Base-by-base conservation (phyloP, 2,329 filamentous ascomycete species). In the Xylaria sp. region DNA sequence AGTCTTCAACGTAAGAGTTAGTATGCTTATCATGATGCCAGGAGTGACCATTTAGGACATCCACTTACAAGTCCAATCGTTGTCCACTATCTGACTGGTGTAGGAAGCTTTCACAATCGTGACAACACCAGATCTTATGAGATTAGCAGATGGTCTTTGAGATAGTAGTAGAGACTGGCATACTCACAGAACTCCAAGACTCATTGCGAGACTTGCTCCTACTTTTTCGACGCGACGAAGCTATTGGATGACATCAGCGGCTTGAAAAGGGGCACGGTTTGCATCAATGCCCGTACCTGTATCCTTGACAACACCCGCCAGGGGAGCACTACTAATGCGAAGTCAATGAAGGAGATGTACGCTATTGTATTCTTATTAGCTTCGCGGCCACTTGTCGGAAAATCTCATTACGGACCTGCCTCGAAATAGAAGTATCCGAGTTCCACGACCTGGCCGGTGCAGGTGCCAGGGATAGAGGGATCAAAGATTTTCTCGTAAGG, bases 51-150 rank as follows among this genome's bases (percentile, higher is more conserved):
- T 6, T 3, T 14, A 28, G 42, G n/a, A 19, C 46, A 38, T 42
- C 15, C 51, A 55, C 63, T 21, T 64, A 66, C 63, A 66, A 17
- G 63, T 63, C 23, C 45, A 66, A 43, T 66, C 63, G n/a, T 15
- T 3, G 35, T 63, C 47, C 9, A 7, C 23, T 46, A 66, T 63
- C 37, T 60, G 33, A 21, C 28, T 49, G 17, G 47, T 61, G 25
- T 60, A 58, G 31, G 49, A 17, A 8, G 33, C 53, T 37, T 53
- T 66, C 7, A 63, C 33, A 19, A 66, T 60, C n/a, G 63, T 66
- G 4, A 66, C 45, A 17, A 58, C 33, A 4, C 63, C 63, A 11
- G 60, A 66, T 14, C 63, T 65, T 49, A 43, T 17, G 3, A 46
- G n/a, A 12, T 61, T 43, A 61, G 57, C n/a, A 55, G 25, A 9